phyloP scores from a whole-genome alignment of 768 basidiomycete species.

The Lepiota venenata region DNA sequence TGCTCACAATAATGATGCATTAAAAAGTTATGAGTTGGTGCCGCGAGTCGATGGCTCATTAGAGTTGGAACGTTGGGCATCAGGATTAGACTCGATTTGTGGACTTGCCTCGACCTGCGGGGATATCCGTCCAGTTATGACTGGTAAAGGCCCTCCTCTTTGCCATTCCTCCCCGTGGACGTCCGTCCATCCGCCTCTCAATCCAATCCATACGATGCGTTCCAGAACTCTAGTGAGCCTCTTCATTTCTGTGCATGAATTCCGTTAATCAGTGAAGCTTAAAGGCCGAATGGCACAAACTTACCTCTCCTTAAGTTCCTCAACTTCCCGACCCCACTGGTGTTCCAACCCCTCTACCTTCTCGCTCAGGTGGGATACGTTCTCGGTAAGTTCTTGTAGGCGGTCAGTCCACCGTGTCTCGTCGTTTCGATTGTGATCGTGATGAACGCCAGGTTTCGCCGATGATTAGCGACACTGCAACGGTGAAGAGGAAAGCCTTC shows the following conservation, averaged over 20 bases:
- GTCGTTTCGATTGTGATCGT: conserved; percentile 63
- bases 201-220: conserved; percentile 64
- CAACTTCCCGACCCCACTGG: conserved; percentile 40
- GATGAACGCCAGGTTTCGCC: conserved; percentile 77
- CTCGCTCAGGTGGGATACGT: conserved; percentile 42
- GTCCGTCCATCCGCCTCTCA: conserved; percentile 62
- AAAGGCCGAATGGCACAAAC: conserved; percentile 14
- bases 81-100: too few relatives aligned
- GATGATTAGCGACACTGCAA: conserved; percentile 70
- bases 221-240: conserved; percentile 64
- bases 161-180: conserved; percentile 32
- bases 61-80: too few relatives aligned
- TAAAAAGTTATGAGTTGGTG: too few relatives aligned
- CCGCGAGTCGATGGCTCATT: too few relatives aligned
- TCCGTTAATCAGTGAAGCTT: neutral
- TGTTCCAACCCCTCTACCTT: conserved; percentile 37
- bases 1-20: too few relatives aligned
- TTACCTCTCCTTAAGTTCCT: conserved; percentile 44
- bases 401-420: conserved; percentile 71
- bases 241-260: conserved; percentile 47
- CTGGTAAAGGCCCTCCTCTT: neutral
- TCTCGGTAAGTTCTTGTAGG: conserved; percentile 52
- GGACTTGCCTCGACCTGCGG: neutral
- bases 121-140: neutral
- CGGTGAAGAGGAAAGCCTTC: conserved; percentile 82